phyloP scores from a whole-genome alignment of 2,329 filamentous ascomycete species.

The Cladosporium colombiae region DNA sequence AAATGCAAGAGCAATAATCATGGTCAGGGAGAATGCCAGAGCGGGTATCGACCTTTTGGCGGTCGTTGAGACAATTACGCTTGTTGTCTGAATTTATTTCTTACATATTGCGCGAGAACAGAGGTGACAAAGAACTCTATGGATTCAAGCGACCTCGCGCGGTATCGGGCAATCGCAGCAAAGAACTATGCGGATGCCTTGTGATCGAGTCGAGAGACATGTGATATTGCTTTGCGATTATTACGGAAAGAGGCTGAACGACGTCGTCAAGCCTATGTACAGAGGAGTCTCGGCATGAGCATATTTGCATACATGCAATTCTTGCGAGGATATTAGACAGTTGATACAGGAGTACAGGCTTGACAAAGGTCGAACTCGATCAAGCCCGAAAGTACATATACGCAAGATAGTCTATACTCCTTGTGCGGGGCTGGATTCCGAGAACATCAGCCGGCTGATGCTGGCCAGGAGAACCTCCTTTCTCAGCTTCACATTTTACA shows the following conservation, averaged over 20 bases:
- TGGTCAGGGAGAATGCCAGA: constrained; percentile 18
- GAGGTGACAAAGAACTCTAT: neutral
- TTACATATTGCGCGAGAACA: too few species aligned
- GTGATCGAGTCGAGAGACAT: neutral
- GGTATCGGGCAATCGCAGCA: neutral
- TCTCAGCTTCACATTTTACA: neutral
- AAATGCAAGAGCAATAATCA: constrained; percentile 23
- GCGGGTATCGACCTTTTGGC: too few species aligned
- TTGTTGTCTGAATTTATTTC: too few species aligned
- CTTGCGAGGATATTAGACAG: too few species aligned
- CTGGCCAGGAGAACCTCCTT: neutral
- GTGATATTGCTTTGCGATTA: neutral
- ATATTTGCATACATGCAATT: neutral
- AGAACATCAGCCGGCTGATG: neutral
- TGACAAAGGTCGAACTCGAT: too few species aligned
- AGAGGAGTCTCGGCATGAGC: neutral
- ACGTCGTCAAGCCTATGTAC: neutral
- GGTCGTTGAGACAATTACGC: neutral
- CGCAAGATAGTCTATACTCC: neutral
- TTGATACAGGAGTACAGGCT: too few species aligned
- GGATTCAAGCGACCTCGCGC: neutral
- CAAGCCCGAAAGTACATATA: neutral
- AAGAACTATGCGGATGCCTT: neutral
- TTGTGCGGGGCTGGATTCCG: neutral
- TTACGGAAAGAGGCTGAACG: neutral